Evolutionary conservation across 2,329 filamentous ascomycete genomes (phyloP), one percentile per base, ranked within the genome.

Genomic region (Cladosporium sp.): DNA sequence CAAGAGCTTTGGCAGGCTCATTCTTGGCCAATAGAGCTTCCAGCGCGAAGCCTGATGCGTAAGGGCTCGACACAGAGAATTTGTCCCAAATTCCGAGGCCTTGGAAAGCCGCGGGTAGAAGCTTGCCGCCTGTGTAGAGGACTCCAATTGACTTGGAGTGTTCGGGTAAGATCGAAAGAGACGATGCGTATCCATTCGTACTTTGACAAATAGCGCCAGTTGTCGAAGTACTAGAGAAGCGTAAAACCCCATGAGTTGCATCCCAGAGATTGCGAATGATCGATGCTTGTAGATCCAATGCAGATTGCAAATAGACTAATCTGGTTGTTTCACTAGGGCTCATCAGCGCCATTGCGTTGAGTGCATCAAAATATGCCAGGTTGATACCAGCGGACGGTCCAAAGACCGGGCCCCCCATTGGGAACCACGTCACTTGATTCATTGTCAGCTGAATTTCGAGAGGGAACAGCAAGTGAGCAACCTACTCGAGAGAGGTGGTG

Each of bases 1-100:
- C 17, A 24, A 62, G 22, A 25, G 40, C 40, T 25, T 44, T 44
- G 40, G 40, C 12, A 44, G 19, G 40, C 20, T 44, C 40, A 13
- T 44, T 25, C 6, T n/a, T 40, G 47, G 37, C 56, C 44, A 56
- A 17, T 45, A 42, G 42, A 56, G 34, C 28, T 44, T 36, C n/a
- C 22, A 44, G 22, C 15, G 40, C 22, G 15, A 44, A 44, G 1
- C 40, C 40, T 10, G 40, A 44, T 44, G 40, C 40, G 19, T 24
- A 44, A 7, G 40, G 40, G 24, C 40, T 44, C 3, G 40, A 3
- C 12, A 44, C 13, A 44, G 19, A 19, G 13, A 44, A 28, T 17
- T 17, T 17, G 10, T 44, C 40, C 40, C 40, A 44, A n/a, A 24
- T 19, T 3, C 40, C 40, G 6, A 44, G 40, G 9, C 40, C 40